Conservation (phyloP, 176 grass and related monocot genomes). For the Hordeum vulgare region DNA sequence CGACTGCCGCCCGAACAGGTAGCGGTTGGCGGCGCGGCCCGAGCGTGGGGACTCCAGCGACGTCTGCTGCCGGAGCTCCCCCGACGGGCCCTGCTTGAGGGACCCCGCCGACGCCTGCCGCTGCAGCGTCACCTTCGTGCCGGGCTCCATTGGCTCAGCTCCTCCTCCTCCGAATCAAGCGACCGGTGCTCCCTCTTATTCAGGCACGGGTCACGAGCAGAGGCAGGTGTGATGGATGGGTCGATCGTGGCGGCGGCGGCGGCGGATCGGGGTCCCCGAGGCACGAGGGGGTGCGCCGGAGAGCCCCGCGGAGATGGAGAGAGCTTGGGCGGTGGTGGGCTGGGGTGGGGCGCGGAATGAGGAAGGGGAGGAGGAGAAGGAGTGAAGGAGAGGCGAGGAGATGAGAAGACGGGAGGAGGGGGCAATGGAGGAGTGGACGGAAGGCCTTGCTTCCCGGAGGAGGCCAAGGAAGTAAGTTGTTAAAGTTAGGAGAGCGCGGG, state of each 20-base stretch:
- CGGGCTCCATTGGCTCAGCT: conserved; percentile 25
- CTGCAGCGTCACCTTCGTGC: conserved; percentile 43
- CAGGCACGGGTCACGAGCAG: neutral
- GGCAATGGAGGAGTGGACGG: conserved; percentile 11
- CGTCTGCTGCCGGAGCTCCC: conserved; percentile 56
- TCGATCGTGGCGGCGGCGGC: neutral
- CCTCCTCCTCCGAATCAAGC: neutral
- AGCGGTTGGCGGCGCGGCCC: conserved; percentile 38
- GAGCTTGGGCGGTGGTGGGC: neutral
- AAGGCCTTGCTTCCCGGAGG: conserved; percentile 19
- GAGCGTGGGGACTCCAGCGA: conserved; percentile 56
- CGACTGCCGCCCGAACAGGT: conserved; percentile 83
- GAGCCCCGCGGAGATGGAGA: conserved; percentile 25
- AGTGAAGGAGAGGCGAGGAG: neutral
- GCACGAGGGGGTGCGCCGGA: conserved; percentile 60
- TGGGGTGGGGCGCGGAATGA: neutral
- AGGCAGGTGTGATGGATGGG: neutral
- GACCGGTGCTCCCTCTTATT: neutral
- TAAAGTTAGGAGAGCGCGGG: conserved; percentile 21
- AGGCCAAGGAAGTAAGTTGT: neutral
- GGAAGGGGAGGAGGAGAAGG: neutral
- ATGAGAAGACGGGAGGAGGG: conserved; percentile 20
- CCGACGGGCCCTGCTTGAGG: conserved; percentile 29
- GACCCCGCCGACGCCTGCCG: conserved; percentile 78
- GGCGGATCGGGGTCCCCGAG: conserved; percentile 35